Evolutionary conservation across 352 stramenopile species (phyloP).

Genomic region (Peronospora tabacina): DNA sequence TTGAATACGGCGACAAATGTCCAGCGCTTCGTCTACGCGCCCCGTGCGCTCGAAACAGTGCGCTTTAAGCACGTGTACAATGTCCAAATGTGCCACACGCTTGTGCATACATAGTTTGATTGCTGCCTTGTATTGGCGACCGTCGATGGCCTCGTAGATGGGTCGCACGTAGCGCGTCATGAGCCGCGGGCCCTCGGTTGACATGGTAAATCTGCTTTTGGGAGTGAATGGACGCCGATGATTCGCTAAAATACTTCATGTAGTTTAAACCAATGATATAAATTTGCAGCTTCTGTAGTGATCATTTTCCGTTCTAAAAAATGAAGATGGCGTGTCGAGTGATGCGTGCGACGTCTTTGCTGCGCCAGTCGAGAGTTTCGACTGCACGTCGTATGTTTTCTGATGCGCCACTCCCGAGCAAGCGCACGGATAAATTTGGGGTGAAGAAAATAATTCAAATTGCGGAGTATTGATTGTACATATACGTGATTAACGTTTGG

Average conservation of each 20-base stretch:
- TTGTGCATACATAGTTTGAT: slow-evolving; percentile 81
- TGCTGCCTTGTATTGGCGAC: slow-evolving; percentile 67
- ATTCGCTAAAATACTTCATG: slow-evolving; percentile 10
- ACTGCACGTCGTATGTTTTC: slow-evolving; percentile 35
- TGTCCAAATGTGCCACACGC: slow-evolving; percentile 64
- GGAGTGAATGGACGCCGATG: slow-evolving; percentile 4
- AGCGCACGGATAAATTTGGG: slow-evolving; percentile 55
- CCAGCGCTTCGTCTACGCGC: slow-evolving; percentile 56
- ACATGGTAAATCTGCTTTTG: slow-evolving; percentile 24
- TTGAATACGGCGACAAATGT: slow-evolving; percentile 61
- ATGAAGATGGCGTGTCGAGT: slow-evolving; percentile 27
- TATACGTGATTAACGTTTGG: slow-evolving; percentile 2
- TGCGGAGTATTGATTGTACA: background rate
- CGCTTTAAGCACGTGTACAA: slow-evolving; percentile 80
- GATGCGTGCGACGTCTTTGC: slow-evolving; percentile 20
- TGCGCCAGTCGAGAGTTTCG: slow-evolving; percentile 7
- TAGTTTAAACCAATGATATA: slow-evolving; percentile 8
- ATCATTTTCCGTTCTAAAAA: background rate
- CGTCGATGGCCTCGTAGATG: slow-evolving; percentile 84
- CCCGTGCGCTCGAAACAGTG: slow-evolving; percentile 79
- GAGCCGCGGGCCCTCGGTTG: slow-evolving; percentile 43
- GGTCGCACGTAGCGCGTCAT: slow-evolving; percentile 72
- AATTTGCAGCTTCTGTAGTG: background rate
- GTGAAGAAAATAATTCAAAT: slow-evolving; percentile 22
- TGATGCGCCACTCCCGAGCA: slow-evolving; percentile 13